Conservation (phyloP, 345 rosid species). For the Ceriops zippeliana region DNA sequence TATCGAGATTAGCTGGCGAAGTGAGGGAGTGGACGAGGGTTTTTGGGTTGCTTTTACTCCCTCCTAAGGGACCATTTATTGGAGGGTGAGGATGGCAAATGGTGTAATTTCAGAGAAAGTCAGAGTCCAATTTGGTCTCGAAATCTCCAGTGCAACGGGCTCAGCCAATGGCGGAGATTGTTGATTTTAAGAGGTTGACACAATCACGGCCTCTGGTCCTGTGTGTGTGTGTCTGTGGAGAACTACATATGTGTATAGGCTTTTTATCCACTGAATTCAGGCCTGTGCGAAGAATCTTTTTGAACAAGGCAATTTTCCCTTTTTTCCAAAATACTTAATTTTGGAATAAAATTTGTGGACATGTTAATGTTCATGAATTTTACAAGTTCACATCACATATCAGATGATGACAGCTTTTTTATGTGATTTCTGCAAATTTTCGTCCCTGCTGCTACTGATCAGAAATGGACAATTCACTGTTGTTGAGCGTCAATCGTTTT, state of each 20-base stretch:
- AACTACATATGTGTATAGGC: too few relatives aligned
- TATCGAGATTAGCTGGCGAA: background rate
- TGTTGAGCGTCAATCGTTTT: too few relatives aligned
- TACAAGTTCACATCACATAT: background rate
- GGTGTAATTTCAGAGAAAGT: constrained; percentile 35
- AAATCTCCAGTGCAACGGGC: constrained; percentile 21
- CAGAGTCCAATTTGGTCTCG: constrained; percentile 38
- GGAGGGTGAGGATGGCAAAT: constrained; percentile 25
- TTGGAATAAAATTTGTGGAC: background rate
- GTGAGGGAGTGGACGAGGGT: background rate
- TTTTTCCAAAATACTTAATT: background rate
- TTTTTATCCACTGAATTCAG: background rate
- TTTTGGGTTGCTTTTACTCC: background rate
- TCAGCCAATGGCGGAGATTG: background rate
- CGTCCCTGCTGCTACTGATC: background rate
- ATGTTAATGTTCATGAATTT: background rate
- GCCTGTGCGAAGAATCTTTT: background rate
- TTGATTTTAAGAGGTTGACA: background rate
- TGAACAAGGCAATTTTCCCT: background rate
- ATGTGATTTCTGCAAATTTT: background rate
- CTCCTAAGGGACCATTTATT: constrained; percentile 18
- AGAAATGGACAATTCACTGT: too few relatives aligned
- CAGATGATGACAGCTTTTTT: constrained; percentile 10
- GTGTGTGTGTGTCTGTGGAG: too few relatives aligned
- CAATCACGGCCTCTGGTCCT: background rate